Conservation (phyloP, 164 flowering plant genomes). For the Platanus orientalis region DNA sequence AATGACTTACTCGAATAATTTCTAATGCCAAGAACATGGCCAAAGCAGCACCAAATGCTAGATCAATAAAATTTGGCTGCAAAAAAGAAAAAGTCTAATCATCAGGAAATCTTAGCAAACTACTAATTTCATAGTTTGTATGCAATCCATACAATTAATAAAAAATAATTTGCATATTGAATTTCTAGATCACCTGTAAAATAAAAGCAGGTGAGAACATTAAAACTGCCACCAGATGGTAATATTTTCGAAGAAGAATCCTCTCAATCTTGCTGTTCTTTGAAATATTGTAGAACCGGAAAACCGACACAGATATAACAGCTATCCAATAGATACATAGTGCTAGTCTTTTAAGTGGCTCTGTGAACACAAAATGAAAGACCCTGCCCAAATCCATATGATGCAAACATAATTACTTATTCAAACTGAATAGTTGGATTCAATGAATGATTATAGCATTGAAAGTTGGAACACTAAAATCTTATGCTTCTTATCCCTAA, state of each 20-base stretch:
- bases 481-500: too few species aligned
- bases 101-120: not conserved
- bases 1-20: slow-evolving; percentile 81
- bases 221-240: slow-evolving; percentile 88
- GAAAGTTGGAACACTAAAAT: too few species aligned
- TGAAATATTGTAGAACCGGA: slow-evolving; percentile 76
- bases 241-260: slow-evolving; percentile 92
- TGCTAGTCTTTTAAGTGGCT: slow-evolving; percentile 66
- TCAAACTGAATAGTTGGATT: not conserved
- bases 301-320: slow-evolving; percentile 61
- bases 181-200: slow-evolving; percentile 53
- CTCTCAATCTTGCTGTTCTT: slow-evolving; percentile 84
- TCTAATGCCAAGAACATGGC: slow-evolving; percentile 81
- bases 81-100: slow-evolving; percentile 10
- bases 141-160: not conserved
- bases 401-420: slow-evolving; percentile 4
- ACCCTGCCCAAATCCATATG: slow-evolving; percentile 49
- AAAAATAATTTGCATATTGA: not conserved
- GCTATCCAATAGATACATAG: slow-evolving; percentile 74
- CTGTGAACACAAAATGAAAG: slow-evolving; percentile 59
- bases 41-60: slow-evolving; percentile 96
- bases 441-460: not conserved
- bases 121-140: not conserved
- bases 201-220: slow-evolving; percentile 94
- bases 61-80: slow-evolving; percentile 85